Evolutionary conservation across 2,329 filamentous ascomycete genomes (phyloP).

Genomic region (Pseudocercospora macadamiae): DNA sequence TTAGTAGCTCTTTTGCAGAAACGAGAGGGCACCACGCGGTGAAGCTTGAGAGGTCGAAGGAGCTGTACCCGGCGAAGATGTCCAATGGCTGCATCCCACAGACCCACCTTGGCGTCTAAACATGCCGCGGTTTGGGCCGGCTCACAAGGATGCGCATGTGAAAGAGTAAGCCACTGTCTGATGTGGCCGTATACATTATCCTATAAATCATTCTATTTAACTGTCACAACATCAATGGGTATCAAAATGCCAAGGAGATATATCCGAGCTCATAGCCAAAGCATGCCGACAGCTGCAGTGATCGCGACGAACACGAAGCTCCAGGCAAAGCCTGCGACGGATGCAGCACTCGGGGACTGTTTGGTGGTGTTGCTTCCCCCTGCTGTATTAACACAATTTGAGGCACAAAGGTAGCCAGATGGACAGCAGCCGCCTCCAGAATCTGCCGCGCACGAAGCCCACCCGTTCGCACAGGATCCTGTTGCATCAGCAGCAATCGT

Average conservation of each 20-base stretch:
- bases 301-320: slow-evolving; percentile 35
- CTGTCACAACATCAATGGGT: slow-evolving; percentile 4
- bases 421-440: slow-evolving; percentile 83
- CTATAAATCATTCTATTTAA: slow-evolving; percentile 1
- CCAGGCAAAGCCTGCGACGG: slow-evolving; percentile 35
- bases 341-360: slow-evolving; percentile 42
- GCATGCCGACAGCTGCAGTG: slow-evolving; percentile 43
- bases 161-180: not conserved
- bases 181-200: not conserved
- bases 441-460: slow-evolving; percentile 71
- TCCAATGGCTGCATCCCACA: not conserved
- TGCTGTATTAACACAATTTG: slow-evolving; percentile 66
- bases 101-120: not conserved
- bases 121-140: slow-evolving; percentile 1
- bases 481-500: slow-evolving; percentile 61
- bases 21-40: not conserved
- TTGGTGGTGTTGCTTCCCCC: slow-evolving; percentile 59
- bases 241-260: not conserved
- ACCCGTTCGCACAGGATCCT: slow-evolving; percentile 71
- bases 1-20: slow-evolving; percentile 3
- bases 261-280: slow-evolving; percentile 37
- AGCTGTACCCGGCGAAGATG: not conserved
- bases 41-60: slow-evolving; percentile 1
- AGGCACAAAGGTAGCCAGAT: slow-evolving; percentile 71
- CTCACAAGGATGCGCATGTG: slow-evolving; percentile 9